Evolutionary conservation across 257 asterid genomes (phyloP).

Genomic region (Jaltomata sinuosa): DNA sequence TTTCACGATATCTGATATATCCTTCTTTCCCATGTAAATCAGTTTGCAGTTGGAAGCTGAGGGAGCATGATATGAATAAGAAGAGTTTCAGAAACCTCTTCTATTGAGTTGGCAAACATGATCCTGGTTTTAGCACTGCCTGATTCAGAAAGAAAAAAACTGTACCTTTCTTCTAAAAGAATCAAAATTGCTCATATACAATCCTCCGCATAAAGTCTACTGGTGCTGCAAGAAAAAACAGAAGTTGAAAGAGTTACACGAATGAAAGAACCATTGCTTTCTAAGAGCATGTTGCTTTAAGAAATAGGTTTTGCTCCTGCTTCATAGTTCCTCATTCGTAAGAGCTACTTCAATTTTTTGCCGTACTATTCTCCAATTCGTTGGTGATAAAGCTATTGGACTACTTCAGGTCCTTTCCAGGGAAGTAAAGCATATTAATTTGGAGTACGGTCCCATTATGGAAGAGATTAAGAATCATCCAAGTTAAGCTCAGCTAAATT

Average conservation of each 20-base stretch:
- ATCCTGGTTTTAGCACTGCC: background rate
- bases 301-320: background rate
- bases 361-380: background rate
- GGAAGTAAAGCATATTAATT: background rate
- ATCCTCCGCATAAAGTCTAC: conserved; percentile 74
- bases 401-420: background rate
- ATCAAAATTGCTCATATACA: conserved; percentile 48
- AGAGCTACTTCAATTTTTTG: background rate
- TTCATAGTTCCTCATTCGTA: background rate
- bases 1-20: background rate
- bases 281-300: background rate
- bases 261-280: background rate
- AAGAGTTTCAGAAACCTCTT: background rate
- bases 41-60: background rate
- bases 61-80: background rate
- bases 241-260: background rate
- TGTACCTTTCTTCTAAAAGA: background rate
- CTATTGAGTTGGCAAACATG: background rate
- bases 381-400: background rate
- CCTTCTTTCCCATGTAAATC: background rate
- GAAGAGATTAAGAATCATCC: background rate
- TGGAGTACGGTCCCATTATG: background rate
- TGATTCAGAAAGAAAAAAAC: background rate
- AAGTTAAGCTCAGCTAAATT: background rate
- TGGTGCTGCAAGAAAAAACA: conserved; percentile 42